A percentile compares a stretch with the other conserved stretches of the same genome.
Evolutionary conservation across 345 rosid species (phyloP).

Genomic region (Ceriops zippeliana): DNA sequence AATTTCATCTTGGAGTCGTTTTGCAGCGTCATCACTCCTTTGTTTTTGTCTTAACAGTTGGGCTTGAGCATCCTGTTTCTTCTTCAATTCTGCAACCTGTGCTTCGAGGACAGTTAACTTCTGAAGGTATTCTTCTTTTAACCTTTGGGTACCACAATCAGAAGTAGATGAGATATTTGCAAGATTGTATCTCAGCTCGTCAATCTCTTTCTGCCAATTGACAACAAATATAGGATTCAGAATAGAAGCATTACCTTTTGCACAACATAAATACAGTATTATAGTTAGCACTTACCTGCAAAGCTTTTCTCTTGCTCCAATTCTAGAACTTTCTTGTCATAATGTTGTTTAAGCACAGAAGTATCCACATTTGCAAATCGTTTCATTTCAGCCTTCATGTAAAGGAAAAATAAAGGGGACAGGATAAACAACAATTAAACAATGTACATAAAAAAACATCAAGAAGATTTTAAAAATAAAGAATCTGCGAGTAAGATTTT

Average conservation of each 20-base stretch:
- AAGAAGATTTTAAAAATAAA: not conserved
- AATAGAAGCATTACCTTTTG: not conserved
- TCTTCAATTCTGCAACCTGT: slow-evolving; percentile 89
- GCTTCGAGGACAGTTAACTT: slow-evolving; percentile 82
- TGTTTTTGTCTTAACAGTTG: slow-evolving; percentile 93
- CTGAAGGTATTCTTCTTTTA: slow-evolving; percentile 82
- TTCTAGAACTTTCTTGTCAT: slow-evolving; percentile 84
- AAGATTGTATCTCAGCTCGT: slow-evolving; percentile 65
- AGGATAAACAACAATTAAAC: not conserved
- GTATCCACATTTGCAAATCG: slow-evolving; percentile 58
- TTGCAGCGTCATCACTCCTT: slow-evolving; percentile 89
- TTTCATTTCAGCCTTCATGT: slow-evolving; percentile 93
- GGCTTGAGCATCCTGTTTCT: slow-evolving; percentile 96
- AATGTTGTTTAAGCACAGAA: slow-evolving; percentile 87
- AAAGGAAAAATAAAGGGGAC: slow-evolving; percentile 6
- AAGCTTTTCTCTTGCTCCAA: slow-evolving; percentile 74
- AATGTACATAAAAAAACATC: not conserved
- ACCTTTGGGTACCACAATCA: slow-evolving; percentile 77
- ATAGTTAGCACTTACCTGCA: slow-evolving; percentile 57
- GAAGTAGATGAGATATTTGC: slow-evolving; percentile 63
- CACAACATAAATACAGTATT: not conserved
- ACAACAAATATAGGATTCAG: slow-evolving; percentile 8
- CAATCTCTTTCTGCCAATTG: slow-evolving; percentile 82
- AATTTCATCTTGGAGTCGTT: slow-evolving; percentile 80
- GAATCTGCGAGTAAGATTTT: not conserved